Conservation (phyloP, 1,284 basidiomycete genomes). For the Moniliophthora roreri region DNA sequence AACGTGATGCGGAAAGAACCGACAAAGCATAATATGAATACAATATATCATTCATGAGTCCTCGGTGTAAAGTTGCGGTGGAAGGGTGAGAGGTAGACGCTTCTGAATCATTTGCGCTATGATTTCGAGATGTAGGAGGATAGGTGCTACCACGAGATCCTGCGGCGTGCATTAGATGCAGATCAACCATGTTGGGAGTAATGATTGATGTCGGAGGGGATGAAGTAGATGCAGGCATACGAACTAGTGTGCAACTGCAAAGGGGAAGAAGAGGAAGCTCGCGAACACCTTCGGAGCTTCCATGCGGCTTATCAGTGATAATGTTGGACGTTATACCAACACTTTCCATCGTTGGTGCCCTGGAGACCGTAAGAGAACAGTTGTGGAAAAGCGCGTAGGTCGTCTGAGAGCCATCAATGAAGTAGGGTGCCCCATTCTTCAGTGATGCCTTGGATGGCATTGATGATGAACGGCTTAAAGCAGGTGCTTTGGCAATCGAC, state of each 20-base stretch:
- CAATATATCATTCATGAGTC: slow-evolving; percentile 58
- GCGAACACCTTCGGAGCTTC: slow-evolving; percentile 20
- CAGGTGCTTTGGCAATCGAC: slow-evolving; percentile 1
- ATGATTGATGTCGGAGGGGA: slow-evolving; percentile 37
- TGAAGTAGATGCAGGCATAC: slow-evolving; percentile 46
- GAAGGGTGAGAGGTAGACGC: slow-evolving; percentile 25
- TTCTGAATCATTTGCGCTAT: background rate
- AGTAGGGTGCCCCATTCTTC: slow-evolving; percentile 33
- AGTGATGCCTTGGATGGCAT: slow-evolving; percentile 10
- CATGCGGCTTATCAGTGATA: slow-evolving; percentile 31
- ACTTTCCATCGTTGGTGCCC: slow-evolving; percentile 31
- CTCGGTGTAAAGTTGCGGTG: slow-evolving; percentile 18
- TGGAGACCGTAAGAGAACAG: slow-evolving; percentile 36
- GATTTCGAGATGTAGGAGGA: background rate
- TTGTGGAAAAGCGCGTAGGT: slow-evolving; percentile 51
- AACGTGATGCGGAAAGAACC: slow-evolving; percentile 53
- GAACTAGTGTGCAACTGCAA: slow-evolving; percentile 56
- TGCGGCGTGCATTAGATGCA: slow-evolving; percentile 57
- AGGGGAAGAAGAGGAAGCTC: slow-evolving; percentile 47
- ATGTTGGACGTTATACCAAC: slow-evolving; percentile 32
- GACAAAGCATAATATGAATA: slow-evolving; percentile 66
- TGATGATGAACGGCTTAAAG: slow-evolving; percentile 8
- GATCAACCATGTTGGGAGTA: slow-evolving; percentile 51
- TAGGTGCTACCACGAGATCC: slow-evolving; percentile 33
- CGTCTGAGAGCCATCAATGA: slow-evolving; percentile 46